Evolutionary conservation across 2,329 filamentous ascomycete genomes (phyloP).

Genomic region (Stagonosporopsis vannaccii): DNA sequence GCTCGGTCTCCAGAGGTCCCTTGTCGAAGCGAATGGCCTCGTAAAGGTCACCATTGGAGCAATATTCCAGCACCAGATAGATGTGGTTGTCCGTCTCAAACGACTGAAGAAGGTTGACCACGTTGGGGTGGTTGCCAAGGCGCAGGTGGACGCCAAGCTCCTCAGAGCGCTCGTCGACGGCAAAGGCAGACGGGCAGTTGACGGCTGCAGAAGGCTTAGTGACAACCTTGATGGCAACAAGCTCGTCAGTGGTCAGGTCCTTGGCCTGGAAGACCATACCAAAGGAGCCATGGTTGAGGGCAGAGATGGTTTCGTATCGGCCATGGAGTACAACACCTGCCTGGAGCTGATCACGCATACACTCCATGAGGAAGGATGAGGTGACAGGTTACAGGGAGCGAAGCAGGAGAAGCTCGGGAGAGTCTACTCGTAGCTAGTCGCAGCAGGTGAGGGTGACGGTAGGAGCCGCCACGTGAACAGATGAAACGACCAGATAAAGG

Average conservation of each 20-base stretch:
- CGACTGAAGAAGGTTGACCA: constrained; percentile 89
- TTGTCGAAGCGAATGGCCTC: constrained; percentile 91
- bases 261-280: constrained; percentile 97
- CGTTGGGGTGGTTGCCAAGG: constrained; percentile 82
- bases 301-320: constrained; percentile 89
- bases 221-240: constrained; percentile 95
- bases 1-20: constrained; percentile 91
- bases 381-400: constrained; percentile 25
- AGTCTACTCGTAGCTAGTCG: constrained; percentile 42
- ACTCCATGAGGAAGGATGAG: constrained; percentile 69
- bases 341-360: constrained; percentile 82
- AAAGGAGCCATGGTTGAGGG: constrained; percentile 98
- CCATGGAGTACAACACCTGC: constrained; percentile 82
- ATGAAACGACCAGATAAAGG: constrained; percentile 31
- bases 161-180: constrained; percentile 82
- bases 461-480: constrained; percentile 30
- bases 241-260: constrained; percentile 76
- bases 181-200: constrained; percentile 68
- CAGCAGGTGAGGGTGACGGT: constrained; percentile 27
- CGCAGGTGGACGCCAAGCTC: constrained; percentile 81
- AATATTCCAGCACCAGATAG: constrained; percentile 95
- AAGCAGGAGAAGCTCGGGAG: constrained; percentile 44
- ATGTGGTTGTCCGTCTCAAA: constrained; percentile 92
- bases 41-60: constrained; percentile 93
- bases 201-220: constrained; percentile 76